Percentiles rank a stretch among this genome's conserved stretches.
Evolutionary conservation across 305 asterid species (phyloP).

Genomic region (Nicotiana rustica): DNA sequence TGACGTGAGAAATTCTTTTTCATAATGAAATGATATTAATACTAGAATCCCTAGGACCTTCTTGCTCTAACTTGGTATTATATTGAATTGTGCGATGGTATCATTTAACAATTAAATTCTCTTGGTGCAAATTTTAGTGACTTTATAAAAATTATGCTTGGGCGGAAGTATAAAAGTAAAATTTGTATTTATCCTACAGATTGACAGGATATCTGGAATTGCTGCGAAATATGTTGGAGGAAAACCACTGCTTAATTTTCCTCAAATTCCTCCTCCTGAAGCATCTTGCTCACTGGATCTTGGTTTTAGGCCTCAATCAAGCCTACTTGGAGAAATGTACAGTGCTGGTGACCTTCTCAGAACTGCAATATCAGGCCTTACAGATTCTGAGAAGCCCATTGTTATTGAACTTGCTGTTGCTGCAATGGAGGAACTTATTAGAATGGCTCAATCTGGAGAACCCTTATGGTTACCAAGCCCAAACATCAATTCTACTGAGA

Average conservation of each 20-base stretch:
- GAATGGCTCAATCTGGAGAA: conserved; percentile 54
- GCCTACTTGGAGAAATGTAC: conserved; percentile 36
- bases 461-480: conserved; percentile 57
- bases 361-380: conserved; percentile 26
- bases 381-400: conserved; percentile 37
- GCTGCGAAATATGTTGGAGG: conserved; percentile 51
- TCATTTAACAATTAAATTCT: too few species aligned
- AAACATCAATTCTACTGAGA: conserved; percentile 37
- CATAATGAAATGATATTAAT: too few species aligned
- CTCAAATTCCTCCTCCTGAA: conserved; percentile 34
- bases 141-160: too few species aligned
- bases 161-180: too few species aligned
- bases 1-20: too few species aligned
- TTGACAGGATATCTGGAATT: conserved; percentile 48
- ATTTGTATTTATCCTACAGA: conserved; percentile 36
- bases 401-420: conserved; percentile 49
- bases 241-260: conserved; percentile 29
- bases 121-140: too few species aligned
- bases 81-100: too few species aligned
- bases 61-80: too few species aligned
- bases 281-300: conserved; percentile 33
- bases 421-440: conserved; percentile 68
- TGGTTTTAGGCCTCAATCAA: conserved; percentile 27
- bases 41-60: too few species aligned
- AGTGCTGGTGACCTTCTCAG: conserved; percentile 37